These are phyloP conservation scores for Gilbertella persicaria DNA, from an alignment of 371 early-diverging fungal genomes.

Conservation along the genomic window DNA sequence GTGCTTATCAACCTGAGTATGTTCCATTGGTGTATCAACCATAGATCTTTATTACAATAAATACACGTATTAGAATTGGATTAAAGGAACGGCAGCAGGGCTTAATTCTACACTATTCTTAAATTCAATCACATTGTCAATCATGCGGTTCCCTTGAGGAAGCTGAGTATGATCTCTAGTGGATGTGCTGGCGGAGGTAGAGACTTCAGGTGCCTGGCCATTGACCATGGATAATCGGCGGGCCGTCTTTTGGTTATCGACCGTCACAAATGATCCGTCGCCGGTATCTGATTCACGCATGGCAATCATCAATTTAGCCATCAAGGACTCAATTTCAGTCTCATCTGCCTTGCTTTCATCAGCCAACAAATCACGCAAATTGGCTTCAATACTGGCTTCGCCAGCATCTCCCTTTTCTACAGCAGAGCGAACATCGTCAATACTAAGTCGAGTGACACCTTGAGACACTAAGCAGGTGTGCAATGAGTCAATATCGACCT, in stretches of 20 bases:
- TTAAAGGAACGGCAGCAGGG: constrained; percentile 51
- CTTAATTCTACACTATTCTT: constrained; percentile 56
- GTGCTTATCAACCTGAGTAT: constrained; percentile 59
- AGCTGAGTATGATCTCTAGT: constrained; percentile 30
- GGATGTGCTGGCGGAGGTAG: neutral
- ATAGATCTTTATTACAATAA: no score
- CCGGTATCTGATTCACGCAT: constrained; percentile 38
- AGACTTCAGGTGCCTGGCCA: constrained; percentile 16
- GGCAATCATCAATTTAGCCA: constrained; percentile 43
- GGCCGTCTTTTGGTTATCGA: constrained; percentile 45
- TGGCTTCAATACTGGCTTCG: constrained; percentile 39
- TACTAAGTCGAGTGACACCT: constrained; percentile 33
- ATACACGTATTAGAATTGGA: constrained; percentile 21
- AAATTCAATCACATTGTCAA: constrained; percentile 49
- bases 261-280: constrained; percentile 45
- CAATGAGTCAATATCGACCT: constrained; percentile 52
- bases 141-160: constrained; percentile 38
- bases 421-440: constrained; percentile 48
- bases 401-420: constrained; percentile 49
- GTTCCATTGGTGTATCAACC: constrained; percentile 51
- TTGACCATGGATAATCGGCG: constrained; percentile 40
- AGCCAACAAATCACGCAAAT: constrained; percentile 40
- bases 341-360: constrained; percentile 53
- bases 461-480: constrained; percentile 40
- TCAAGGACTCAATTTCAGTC: constrained; percentile 36